These are phyloP conservation scores for Pythium rhizo-oryzae DNA, from an alignment of 352 stramenopile species.

Conservation along the genomic window DNA sequence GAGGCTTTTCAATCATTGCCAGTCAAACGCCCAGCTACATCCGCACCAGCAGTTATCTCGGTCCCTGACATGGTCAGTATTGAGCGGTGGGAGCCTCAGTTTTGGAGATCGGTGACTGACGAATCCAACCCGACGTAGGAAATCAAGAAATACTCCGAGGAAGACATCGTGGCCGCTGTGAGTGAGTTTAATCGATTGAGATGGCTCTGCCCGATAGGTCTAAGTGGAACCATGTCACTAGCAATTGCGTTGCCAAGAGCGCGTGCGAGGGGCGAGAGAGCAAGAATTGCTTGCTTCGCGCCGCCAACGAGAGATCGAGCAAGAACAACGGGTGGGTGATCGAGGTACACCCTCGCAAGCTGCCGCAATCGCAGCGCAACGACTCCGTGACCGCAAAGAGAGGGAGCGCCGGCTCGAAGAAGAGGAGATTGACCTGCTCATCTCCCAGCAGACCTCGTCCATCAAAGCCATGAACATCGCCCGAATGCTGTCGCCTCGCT, in stretches of 20 bases:
- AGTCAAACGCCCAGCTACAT: constrained; percentile 10
- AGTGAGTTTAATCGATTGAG: neutral
- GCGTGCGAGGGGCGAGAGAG: constrained; percentile 43
- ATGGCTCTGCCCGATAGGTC: neutral
- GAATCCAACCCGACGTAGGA: neutral
- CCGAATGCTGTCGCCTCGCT: constrained; percentile 76
- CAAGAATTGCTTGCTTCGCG: constrained; percentile 32
- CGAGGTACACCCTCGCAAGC: constrained; percentile 37
- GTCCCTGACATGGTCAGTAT: neutral
- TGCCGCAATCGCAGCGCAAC: constrained; percentile 41
- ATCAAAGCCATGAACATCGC: constrained; percentile 85
- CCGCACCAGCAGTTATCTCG: too few species aligned
- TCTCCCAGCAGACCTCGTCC: constrained; percentile 72
- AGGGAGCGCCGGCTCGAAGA: constrained; percentile 48
- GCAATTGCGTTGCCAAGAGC: constrained; percentile 55
- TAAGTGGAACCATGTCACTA: constrained; percentile 17
- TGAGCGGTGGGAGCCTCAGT: too few species aligned
- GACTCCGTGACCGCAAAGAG: constrained; percentile 53
- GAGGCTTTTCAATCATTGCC: constrained; percentile 30
- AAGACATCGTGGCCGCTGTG: constrained; percentile 28
- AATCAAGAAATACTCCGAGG: constrained; percentile 18
- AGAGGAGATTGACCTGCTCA: constrained; percentile 56
- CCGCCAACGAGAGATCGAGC: constrained; percentile 33
- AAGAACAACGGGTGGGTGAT: constrained; percentile 38
- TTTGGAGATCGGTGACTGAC: too few species aligned